Conservation (phyloP, 352 stramenopile genomes). For the Globisporangium cederbergense region DNA sequence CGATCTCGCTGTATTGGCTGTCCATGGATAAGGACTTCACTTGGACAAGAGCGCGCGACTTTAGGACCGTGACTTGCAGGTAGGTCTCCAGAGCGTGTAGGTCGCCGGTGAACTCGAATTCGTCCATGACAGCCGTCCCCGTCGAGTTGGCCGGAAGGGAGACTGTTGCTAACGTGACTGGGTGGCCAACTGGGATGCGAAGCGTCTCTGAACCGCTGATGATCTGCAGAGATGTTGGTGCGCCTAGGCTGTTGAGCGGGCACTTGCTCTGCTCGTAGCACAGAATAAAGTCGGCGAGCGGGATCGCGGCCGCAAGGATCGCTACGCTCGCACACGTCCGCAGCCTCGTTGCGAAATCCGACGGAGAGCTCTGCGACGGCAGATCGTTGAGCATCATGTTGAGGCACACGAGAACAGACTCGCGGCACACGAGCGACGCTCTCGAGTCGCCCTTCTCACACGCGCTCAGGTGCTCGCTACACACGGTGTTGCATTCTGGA, state of each 20-base stretch:
- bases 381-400: background rate
- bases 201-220: constrained; percentile 1
- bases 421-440: constrained; percentile 14
- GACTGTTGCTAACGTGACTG: constrained; percentile 2
- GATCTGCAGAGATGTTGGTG: constrained; percentile 8
- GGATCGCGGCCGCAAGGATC: constrained; percentile 4
- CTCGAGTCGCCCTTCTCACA: constrained; percentile 8
- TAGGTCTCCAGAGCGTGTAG: background rate
- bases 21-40: background rate
- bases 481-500: constrained; percentile 4
- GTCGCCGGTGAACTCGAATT: constrained; percentile 7
- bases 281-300: constrained; percentile 16
- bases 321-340: background rate
- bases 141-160: background rate
- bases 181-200: background rate
- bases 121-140: background rate
- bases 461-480: background rate
- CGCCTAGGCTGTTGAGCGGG: constrained; percentile 3
- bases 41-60: background rate
- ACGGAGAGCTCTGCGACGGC: background rate
- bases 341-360: background rate
- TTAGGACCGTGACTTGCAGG: constrained; percentile 5
- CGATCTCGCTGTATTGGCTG: background rate
- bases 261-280: constrained; percentile 13
- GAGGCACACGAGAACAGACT: constrained; percentile 15